Conservation (phyloP, 2,329 filamentous ascomycete species). For the Beauveria sp. region DNA sequence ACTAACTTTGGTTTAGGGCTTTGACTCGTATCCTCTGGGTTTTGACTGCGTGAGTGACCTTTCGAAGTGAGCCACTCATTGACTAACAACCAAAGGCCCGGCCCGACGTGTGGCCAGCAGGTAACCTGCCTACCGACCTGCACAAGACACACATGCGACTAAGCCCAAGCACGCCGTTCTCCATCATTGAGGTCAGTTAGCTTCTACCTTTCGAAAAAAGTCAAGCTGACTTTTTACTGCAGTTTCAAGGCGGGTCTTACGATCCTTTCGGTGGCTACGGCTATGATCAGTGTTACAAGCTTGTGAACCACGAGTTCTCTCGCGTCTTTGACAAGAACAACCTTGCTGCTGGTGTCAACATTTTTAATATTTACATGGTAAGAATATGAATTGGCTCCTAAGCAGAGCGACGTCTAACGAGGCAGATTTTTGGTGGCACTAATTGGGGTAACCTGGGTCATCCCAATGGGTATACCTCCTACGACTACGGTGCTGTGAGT, state of each 20-base stretch:
- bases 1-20: conserved; percentile 29
- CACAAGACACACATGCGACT: conserved; percentile 47
- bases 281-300: conserved; percentile 56
- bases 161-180: conserved; percentile 59
- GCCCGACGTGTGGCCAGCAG: conserved; percentile 32
- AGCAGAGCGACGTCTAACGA: not conserved
- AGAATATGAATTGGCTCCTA: conserved; percentile 5
- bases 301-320: conserved; percentile 67
- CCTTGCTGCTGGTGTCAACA: conserved; percentile 55
- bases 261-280: conserved; percentile 69
- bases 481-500: conserved; percentile 43
- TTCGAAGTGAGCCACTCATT: not conserved
- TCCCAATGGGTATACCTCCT: conserved; percentile 54
- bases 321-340: conserved; percentile 75
- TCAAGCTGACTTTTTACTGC: conserved; percentile 1
- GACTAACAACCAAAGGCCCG: conserved; percentile 30
- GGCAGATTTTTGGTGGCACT: conserved; percentile 62
- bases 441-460: conserved; percentile 79
- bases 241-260: conserved; percentile 65
- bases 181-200: conserved; percentile 46
- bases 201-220: too few relatives aligned
- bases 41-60: conserved; percentile 39
- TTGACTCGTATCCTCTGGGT: conserved; percentile 56
- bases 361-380: conserved; percentile 72
- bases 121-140: conserved; percentile 36